Base-by-base conservation (phyloP, 2,329 filamentous ascomycete genomes). In the Cladophialophora immunda region DNA sequence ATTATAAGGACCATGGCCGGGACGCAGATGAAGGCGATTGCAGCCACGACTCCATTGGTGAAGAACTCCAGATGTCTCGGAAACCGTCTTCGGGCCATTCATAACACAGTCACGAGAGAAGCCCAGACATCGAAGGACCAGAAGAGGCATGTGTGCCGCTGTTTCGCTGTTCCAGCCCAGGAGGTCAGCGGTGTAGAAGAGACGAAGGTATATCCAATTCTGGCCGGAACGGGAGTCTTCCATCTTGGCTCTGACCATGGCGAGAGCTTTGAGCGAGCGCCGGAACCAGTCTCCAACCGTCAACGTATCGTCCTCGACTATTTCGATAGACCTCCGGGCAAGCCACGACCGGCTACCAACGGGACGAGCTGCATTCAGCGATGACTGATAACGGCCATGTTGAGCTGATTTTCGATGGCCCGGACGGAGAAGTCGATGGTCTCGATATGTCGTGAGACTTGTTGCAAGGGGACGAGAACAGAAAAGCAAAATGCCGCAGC, bases 261-360 rank as follows among this genome's bases (percentile, higher is more conserved):
- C 68, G 34, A 83, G 70, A 0, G 77, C 81, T 4, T 74, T 66
- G 45, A 79, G 73, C 0, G 79, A 79, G 4, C 80, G 77, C 56
- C 79, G 74, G 68, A 80, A 82, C 82, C 83, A 84, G 13, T 82
- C 82, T 58, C 82, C 80, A 70, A 81, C 76, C 36, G 80, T 81
- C 4, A 85, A 62, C 3, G 80, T 76, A 68, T 84, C 82, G 68
- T 84, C 82, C 69, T 84, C 82, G 4, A 84, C 70, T 45, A 84
- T 80, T 5, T 77, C 73, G 41, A 81, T 76, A 67, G 82, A 82
- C 2, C 58, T 1, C 11, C 29, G 19, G 50, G n/a, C 13, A 0
- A 53, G 8, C 6, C 64, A n/a, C 52, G 57, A 25, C 22, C 61
- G 17, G 15, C 53, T 22, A 64, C 61, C 52, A 64, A 64, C 32